Evolutionary conservation across 768 basidiomycete species (phyloP), one percentile per base, ranked within the genome.

Genomic region (Agaricus bisporus): DNA sequence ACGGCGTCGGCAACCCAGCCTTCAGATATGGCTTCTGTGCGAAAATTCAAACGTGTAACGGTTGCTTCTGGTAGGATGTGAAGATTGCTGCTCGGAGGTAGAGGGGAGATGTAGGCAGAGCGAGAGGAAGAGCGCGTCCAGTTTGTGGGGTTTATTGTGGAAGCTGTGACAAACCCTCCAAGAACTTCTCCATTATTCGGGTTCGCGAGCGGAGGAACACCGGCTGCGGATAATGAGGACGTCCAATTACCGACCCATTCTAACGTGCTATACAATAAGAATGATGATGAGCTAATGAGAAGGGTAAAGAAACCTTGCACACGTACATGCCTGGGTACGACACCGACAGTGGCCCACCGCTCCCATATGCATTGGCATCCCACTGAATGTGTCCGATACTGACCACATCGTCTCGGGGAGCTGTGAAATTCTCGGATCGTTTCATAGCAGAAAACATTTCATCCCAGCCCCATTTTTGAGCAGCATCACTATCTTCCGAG

Each of bases 61-160:
- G 78, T 82, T 29, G 76, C 68, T 57, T 78, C 73, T 5, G 79
- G 68, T 17, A 85, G 70, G 52, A 85, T 78, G 60, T 78, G 77
- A 37, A 85, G 70, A 12, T 85, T 86, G 63, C 84, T 85, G 35
- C 81, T 73, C 7, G 78, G 74, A 2, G 82, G 77, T 14, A 82
- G 68, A 2, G 80, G 71, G 65, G 83, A 80, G 64, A 85, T 80
- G 70, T 85, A 85, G 3, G 78, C 84, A 0, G 82, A 76, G 54
- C 77, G 74, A n/a, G 83, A 73, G 67, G 85, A 85, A 1, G 79
- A 82, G 43, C 85, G 76, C 11, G 82, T 83, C 70, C 77, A 79
- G 67, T 84, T 85, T 25, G 70, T 51, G 1, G 80, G 78, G 66
- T 86, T 86, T 62, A 88, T 81, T 6, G 75, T 71, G 5, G 76